phyloP scores from a whole-genome alignment of 768 basidiomycete species.

The Erythrobasidium yunnanense region DNA sequence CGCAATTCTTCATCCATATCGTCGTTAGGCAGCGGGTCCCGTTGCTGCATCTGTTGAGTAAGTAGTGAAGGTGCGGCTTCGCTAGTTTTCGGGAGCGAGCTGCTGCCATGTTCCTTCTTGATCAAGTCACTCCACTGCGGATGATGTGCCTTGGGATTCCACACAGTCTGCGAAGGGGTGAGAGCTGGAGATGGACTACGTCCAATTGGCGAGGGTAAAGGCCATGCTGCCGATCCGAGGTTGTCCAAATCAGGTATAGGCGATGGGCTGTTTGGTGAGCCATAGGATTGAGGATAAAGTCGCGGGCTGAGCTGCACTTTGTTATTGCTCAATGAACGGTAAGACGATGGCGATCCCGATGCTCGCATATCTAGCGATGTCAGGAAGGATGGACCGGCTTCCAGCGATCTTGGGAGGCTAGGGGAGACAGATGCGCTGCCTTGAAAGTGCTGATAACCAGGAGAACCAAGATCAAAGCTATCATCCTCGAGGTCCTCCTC shows the following conservation, averaged over 20 bases:
- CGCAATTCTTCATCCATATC: conserved; percentile 26
- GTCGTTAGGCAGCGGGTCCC: too few species aligned
- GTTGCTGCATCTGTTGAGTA: too few species aligned
- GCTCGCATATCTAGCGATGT: neutral
- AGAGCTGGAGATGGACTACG: neutral
- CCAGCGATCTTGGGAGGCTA: neutral
- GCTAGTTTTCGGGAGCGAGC: neutral
- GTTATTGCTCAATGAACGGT: conserved; percentile 2
- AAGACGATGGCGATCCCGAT: neutral
- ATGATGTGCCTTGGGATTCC: too few species aligned
- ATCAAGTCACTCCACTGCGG: too few species aligned
- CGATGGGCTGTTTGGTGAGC: neutral
- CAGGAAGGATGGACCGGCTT: neutral
- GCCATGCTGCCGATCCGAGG: conserved; percentile 11
- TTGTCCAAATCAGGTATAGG: conserved; percentile 9
- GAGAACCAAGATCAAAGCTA: neutral
- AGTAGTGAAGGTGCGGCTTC: neutral
- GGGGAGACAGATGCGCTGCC: neutral
- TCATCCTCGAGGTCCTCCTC: conserved; percentile 10
- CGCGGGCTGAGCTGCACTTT: conserved; percentile 14
- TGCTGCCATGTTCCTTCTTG: too few species aligned
- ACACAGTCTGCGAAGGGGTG: neutral
- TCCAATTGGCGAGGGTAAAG: conserved; percentile 28
- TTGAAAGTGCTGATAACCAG: neutral
- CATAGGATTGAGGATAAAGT: neutral